Conservation (phyloP, 768 basidiomycete genomes). For the Hypholoma sublateritium region DNA sequence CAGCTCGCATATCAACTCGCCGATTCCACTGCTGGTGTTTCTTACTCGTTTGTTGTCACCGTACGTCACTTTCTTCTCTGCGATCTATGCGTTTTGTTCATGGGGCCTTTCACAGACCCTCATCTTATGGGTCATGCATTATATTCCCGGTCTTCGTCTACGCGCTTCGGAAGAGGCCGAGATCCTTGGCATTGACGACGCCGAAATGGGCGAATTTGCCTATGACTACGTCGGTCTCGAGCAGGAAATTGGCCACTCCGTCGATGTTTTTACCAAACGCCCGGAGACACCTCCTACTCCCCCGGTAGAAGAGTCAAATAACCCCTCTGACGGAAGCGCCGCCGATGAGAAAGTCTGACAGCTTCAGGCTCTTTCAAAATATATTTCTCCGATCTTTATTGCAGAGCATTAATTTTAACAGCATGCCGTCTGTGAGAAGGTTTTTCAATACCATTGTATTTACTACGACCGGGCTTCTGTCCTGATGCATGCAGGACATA, state of each 20-base stretch:
- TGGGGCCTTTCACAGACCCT: conserved; percentile 47
- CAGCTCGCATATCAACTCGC: conserved; percentile 89
- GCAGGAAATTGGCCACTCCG: conserved; percentile 44
- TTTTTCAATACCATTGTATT: too few species aligned
- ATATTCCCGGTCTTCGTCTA: conserved; percentile 76
- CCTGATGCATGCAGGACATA: too few species aligned
- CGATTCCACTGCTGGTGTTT: conserved; percentile 62
- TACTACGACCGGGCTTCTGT: too few species aligned
- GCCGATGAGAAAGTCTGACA: neutral
- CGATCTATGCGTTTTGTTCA: neutral
- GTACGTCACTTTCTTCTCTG: conserved; percentile 35
- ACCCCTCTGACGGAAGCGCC: neutral
- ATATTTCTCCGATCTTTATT: too few species aligned
- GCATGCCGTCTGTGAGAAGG: too few species aligned
- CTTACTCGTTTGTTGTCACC: conserved; percentile 76
- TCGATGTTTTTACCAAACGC: conserved; percentile 13
- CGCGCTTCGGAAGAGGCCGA: conserved; percentile 65
- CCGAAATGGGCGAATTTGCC: conserved; percentile 87
- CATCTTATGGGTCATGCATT: conserved; percentile 89
- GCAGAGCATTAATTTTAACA: too few species aligned
- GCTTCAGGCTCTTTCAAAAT: neutral
- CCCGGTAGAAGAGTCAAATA: neutral
- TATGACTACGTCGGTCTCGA: conserved; percentile 86
- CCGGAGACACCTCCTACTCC: neutral
- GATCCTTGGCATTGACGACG: conserved; percentile 85